Base-by-base conservation (phyloP, 2,329 filamentous ascomycete genomes). In the Hymenoscyphus occultus region DNA sequence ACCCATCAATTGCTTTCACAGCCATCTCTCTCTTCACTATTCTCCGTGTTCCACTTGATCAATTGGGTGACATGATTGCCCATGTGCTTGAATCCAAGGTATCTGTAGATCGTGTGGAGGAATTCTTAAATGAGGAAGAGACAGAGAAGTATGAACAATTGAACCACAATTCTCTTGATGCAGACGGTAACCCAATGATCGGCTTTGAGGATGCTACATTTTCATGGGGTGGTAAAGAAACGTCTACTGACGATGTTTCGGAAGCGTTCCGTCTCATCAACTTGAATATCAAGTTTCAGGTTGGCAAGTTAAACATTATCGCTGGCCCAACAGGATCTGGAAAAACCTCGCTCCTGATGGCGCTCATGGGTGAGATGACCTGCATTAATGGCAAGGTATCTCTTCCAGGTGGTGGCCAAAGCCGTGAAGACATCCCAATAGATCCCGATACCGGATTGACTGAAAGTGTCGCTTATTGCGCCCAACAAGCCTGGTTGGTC, bases 61-160 rank as follows among this genome's bases (percentile, higher is more conserved):
- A 98, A 78, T 84, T 99, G 62, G 95, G 95, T 60, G 95, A 99
- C 77, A 99, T 99, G 95, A 90, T 98, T 74, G 95, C 95, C 12
- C 95, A 98, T 78, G 93, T 99, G 3, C 93, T 97, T 79, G 95
- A 99, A 78, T 92, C 93, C 31, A 96, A 96, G 79, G 94, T 99
- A 22, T 99, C 95, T 0, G 88, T 99, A 61, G 93, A 97, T 74
- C 93, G 95, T 81, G 92, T 99, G 7, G 94, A 99, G 74, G 91
- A 96, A 72, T 99, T 97, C 73, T 78, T 99, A 54, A 88, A 84
- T 64, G 95, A 99, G 76, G 93, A 95, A 7, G 95, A 99, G 79
- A 99, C 95, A 0, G 92, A 96, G 65, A 99, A 99, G 77, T 98
- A 97, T 75, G 82, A 86, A 45, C 95, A 98, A 75, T 83, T 99